Base-by-base conservation (phyloP, 768 basidiomycete species). In the Boletus rufocinnamomeus region DNA sequence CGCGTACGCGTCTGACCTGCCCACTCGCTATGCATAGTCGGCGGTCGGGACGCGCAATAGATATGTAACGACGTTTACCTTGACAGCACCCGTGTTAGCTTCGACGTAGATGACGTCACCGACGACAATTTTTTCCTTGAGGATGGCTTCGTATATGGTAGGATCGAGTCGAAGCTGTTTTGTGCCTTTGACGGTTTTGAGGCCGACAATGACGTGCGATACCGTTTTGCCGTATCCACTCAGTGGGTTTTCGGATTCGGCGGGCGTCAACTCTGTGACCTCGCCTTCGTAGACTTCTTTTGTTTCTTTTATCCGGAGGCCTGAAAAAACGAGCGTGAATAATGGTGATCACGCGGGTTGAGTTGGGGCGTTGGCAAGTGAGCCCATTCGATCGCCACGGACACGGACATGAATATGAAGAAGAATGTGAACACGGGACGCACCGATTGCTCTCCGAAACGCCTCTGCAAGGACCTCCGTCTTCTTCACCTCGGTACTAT, bases 201-300 rank as follows among this genome's bases (percentile, higher is more conserved):
- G 84, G 14, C 94, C 94, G 48, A 98, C 89, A 56, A 98, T 80
- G 69, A 98, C 96, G 74, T 98, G 95, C n/a, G 94, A 94, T 52
- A 98, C 91, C 2, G 96, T 98, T 77, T 98, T 99, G 60, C 97
- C 97, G 72, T 98, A 98, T 43, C 96, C 95, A 54, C 91, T 94
- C 46, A 98, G 81, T 28, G 97, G 97, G 75, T 98, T 98, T 74
- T 98, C 96, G 16, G 96, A 84, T 76, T 98, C 97, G 23, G 93
- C 86, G 3, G 97, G 97, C 4, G 96, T 97, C 59, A 98, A 77
- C 69, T 98, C 96, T 10, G 96, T 98, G 19, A 99, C 91, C 76
- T 99, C 96, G 59, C 97, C 96, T 73, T 98, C 96, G 74, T 95
- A 98, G 8, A 98, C 95, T 69, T 97, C 94, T 72, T 99, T 98